These are phyloP conservation scores for Pestalotiopsis sp. DNA, from an alignment of 2,329 filamentous ascomycete species.

Conservation along the genomic window DNA sequence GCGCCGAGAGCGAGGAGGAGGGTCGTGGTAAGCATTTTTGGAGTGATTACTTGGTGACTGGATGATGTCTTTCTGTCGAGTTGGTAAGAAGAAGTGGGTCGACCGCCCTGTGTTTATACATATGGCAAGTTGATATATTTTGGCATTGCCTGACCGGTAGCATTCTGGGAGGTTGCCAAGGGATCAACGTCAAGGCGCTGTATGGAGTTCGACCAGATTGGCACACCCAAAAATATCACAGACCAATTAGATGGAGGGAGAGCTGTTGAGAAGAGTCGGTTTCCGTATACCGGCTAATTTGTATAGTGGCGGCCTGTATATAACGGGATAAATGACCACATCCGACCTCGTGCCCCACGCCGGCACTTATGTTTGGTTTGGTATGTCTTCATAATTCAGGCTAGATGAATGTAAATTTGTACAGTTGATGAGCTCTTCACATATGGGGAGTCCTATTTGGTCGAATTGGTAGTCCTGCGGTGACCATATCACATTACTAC, in stretches of 20 bases:
- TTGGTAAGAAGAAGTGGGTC: not conserved
- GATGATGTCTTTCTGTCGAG: not conserved
- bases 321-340: not conserved
- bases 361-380: not conserved
- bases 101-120: not conserved
- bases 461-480: no score
- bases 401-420: not conserved
- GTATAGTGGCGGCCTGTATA: not conserved
- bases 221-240: not conserved
- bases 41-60: not conserved
- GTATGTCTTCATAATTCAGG: not conserved
- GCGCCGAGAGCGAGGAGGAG: slow-evolving; percentile 32
- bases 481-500: no score
- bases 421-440: no score
- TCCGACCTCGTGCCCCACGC: not conserved
- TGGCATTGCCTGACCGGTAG: not conserved
- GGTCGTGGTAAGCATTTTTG: not conserved
- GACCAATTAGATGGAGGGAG: not conserved
- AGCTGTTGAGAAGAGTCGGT: not conserved
- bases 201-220: not conserved
- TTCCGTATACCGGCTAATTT: not conserved
- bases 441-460: no score
- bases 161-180: not conserved
- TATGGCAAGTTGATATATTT: not conserved
- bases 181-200: not conserved